These are phyloP conservation scores for Aspergillus sergii DNA, from an alignment of 2,329 filamentous ascomycete genomes.

Conservation along the genomic window DNA sequence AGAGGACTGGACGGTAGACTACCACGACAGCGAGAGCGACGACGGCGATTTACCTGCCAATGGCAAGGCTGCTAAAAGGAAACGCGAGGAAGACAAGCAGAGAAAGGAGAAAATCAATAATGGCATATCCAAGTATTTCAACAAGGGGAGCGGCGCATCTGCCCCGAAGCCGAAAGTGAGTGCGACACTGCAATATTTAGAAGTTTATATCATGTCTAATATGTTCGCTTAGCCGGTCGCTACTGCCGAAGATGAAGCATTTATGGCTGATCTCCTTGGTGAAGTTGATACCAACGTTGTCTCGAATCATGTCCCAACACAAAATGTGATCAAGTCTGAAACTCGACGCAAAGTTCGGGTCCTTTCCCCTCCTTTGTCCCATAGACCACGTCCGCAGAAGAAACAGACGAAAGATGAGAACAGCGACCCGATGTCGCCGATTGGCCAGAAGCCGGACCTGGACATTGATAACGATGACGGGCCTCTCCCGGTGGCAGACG, in stretches of 20 bases:
- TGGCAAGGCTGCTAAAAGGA: constrained; percentile 74
- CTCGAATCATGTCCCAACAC: constrained; percentile 55
- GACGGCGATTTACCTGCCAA: constrained; percentile 71
- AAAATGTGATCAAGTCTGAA: constrained; percentile 71
- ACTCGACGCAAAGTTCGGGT: constrained; percentile 78
- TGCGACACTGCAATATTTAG: neutral
- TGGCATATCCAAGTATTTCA: constrained; percentile 94
- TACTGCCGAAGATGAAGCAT: constrained; percentile 85
- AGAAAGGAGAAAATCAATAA: constrained; percentile 85
- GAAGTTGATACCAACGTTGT: constrained; percentile 82
- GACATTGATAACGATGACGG: constrained; percentile 60
- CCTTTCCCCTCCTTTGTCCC: constrained; percentile 70
- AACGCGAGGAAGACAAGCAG: constrained; percentile 82
- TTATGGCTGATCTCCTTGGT: constrained; percentile 79
- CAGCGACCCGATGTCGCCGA: constrained; percentile 50
- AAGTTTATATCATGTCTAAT: constrained; percentile 11
- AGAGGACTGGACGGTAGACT: constrained; percentile 72
- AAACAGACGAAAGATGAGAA: constrained; percentile 47
- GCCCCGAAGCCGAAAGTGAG: constrained; percentile 77
- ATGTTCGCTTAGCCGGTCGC: constrained; percentile 62
- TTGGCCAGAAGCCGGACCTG: constrained; percentile 41
- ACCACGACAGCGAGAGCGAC: constrained; percentile 68
- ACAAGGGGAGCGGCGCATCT: constrained; percentile 65
- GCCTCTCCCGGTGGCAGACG: constrained; percentile 59
- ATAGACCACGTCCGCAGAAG: constrained; percentile 58